A percentile compares a stretch with the other conserved stretches of the same genome.
These are phyloP conservation scores for Ammopiptanthus mongolicus DNA, from an alignment of 306 rosid genomes.

Conservation along the genomic window DNA sequence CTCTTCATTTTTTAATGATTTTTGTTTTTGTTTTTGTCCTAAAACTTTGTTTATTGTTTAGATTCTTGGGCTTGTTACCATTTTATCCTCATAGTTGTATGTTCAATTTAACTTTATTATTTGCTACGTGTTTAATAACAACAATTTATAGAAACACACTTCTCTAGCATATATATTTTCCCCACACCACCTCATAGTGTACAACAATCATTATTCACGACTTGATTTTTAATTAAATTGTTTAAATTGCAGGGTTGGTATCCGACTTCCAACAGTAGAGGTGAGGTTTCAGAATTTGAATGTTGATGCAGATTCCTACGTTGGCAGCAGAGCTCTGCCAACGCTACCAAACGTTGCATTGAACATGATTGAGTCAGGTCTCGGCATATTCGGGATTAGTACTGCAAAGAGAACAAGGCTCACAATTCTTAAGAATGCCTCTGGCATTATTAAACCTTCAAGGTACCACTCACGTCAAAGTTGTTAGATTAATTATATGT, in stretches of 20 bases:
- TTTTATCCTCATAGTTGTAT: not conserved
- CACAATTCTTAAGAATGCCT: slow-evolving; percentile 74
- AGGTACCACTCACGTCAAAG: slow-evolving; percentile 62
- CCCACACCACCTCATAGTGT: not conserved
- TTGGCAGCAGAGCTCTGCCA: slow-evolving; percentile 84
- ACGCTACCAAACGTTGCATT: slow-evolving; percentile 68
- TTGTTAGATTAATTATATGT: too few species aligned
- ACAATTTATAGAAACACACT: not conserved
- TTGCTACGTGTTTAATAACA: not conserved
- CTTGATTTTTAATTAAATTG: not conserved
- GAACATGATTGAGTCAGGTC: slow-evolving; percentile 60
- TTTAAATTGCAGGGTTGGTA: slow-evolving; percentile 64
- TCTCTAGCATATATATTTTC: not conserved
- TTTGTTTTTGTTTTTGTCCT: not conserved
- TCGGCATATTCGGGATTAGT: slow-evolving; percentile 52
- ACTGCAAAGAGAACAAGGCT: slow-evolving; percentile 59
- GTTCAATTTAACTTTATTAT: not conserved
- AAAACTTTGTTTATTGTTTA: not conserved
- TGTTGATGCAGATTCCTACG: slow-evolving; percentile 60
- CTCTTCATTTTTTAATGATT: not conserved
- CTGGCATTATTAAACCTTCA: slow-evolving; percentile 86
- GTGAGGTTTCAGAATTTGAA: slow-evolving; percentile 66
- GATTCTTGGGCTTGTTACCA: not conserved
- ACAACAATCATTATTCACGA: not conserved
- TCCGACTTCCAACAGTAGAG: slow-evolving; percentile 75